These are phyloP conservation scores for Kernera saxatilis DNA, from an alignment of 345 rosid species.

Conservation along the genomic window DNA sequence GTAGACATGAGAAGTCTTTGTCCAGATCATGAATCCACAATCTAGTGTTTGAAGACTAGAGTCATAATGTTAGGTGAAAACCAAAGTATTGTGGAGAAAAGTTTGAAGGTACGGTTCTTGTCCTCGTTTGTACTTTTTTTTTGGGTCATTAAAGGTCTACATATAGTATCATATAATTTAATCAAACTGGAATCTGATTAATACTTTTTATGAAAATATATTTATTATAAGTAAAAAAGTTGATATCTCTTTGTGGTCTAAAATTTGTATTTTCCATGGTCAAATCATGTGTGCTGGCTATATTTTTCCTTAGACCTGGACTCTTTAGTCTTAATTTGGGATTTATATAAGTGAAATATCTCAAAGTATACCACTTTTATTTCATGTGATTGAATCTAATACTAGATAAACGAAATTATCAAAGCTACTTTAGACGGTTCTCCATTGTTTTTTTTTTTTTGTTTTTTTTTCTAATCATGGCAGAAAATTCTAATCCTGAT, in stretches of 20 bases:
- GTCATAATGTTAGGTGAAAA: constrained; percentile 23
- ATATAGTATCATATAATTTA: not conserved
- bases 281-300: constrained; percentile 22
- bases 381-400: not conserved
- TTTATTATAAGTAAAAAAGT: not conserved
- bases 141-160: not conserved
- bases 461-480: not conserved
- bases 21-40: constrained; percentile 14
- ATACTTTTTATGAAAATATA: constrained; percentile 1
- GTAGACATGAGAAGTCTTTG: constrained; percentile 6
- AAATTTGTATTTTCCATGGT: not conserved
- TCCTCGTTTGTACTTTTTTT: constrained; percentile 21
- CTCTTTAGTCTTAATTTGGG: constrained; percentile 16
- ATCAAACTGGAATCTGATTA: constrained; percentile 22
- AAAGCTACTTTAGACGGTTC: not conserved
- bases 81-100: not conserved
- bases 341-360: not conserved
- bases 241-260: not conserved
- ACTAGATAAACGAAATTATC: not conserved
- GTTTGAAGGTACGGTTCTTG: constrained; percentile 26
- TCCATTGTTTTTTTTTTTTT: not conserved
- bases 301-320: not conserved
- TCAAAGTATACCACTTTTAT: not conserved
- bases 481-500: not conserved
- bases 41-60: constrained; percentile 1